Evolutionary conservation across 495 filamentous ascomycete genomes (phyloP), one percentile per base, ranked within the genome.

Genomic region (Trichoderma reesei): DNA sequence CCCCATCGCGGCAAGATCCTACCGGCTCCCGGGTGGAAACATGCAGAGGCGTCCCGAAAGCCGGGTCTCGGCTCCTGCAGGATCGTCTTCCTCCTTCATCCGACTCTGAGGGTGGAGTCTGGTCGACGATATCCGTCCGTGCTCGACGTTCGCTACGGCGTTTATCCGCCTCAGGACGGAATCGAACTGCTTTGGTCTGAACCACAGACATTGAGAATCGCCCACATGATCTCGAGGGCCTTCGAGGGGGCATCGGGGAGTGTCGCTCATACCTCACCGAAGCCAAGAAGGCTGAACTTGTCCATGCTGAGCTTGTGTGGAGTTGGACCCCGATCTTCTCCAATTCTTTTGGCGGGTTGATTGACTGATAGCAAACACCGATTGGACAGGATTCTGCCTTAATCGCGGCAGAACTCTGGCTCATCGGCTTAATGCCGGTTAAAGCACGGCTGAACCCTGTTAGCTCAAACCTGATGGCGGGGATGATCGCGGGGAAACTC

Each of bases 401-500:
- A 10, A 2, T 26, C 2, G 3, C 18, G 51, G 51, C 51, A 34
- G 18, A 56, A 34, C 26, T 34, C 2, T 26, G 51, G 51, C 6
- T 13, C 4, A 3, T 14, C 51, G 51, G 51, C 11, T 18, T 20
- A 18, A 33, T 5, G 0, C 8, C 14, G 46, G 46, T 1, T 34
- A 56, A 33, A 56, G 6, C 20, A 31, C 51, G 51, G 51, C 20
- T 34, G 26, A 31, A 34, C 1, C 11, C 16, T 26, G 26, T 26
- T 56, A 26, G 20, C 8, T 9, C 3, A 9, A 10, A 11, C 2
- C 51, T 11, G 11, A 56, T 56, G 26, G 51, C 11, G 51, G 51
- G 51, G 51, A 34, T 13, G 9, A 36, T 56, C 51, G 51, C 51
- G 51, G 51, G 51, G 51, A 56, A 56, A 56, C 51, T 56, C 20